Conservation (phyloP, 176 grass and related monocot species). For the Rhynchospora tenuis region DNA sequence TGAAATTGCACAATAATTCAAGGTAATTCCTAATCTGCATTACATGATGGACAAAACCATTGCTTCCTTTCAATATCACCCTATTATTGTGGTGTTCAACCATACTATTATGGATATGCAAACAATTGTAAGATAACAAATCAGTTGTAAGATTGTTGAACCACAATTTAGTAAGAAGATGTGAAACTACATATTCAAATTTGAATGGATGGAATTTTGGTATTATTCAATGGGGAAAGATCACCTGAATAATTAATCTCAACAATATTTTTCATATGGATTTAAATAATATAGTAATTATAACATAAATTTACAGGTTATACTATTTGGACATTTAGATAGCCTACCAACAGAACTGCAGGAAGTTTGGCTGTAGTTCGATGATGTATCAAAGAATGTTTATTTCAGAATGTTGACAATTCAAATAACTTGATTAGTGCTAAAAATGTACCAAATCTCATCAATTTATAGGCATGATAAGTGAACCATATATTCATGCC, state of each 20-base stretch:
- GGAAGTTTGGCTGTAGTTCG: background rate
- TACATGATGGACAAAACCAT: background rate
- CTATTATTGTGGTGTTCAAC: too few species aligned
- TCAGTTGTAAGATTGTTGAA: background rate
- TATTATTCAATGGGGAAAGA: background rate
- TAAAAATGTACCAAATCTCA: background rate
- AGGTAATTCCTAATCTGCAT: background rate
- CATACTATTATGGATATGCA: too few species aligned
- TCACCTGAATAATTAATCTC: background rate
- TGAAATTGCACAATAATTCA: conserved; percentile 24
- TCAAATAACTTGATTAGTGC: background rate
- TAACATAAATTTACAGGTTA: background rate
- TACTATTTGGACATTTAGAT: background rate
- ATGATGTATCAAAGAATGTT: background rate
- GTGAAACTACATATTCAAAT: background rate
- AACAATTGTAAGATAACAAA: background rate
- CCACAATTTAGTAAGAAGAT: background rate
- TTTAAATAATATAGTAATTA: background rate
- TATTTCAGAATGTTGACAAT: background rate
- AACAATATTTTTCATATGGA: background rate
- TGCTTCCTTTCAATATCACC: background rate
- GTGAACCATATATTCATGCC: background rate
- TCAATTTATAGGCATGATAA: background rate
- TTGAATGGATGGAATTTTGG: background rate
- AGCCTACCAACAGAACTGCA: background rate